These are phyloP conservation scores for Boletus tomentosulus DNA, from an alignment of 768 basidiomycete genomes.

Conservation along the genomic window DNA sequence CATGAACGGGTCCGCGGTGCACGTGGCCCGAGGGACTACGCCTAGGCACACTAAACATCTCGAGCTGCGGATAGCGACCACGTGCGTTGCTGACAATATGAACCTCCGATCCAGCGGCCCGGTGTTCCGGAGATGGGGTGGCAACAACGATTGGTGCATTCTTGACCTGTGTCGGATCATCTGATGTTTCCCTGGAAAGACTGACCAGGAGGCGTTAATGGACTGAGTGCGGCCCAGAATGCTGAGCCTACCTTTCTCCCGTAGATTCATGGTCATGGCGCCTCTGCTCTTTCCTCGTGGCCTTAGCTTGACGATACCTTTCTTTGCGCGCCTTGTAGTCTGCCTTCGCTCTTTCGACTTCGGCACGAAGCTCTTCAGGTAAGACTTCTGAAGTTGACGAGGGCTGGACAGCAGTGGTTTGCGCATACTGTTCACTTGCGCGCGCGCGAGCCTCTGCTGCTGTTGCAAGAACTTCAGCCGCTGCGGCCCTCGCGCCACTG, in stretches of 20 bases:
- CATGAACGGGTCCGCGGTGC: conserved; percentile 16
- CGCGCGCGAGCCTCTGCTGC: conserved; percentile 15
- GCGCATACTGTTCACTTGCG: conserved; percentile 2
- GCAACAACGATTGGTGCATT: conserved; percentile 1
- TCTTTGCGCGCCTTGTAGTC: conserved; percentile 70
- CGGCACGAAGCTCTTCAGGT: conserved; percentile 28
- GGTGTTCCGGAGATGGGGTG: conserved; percentile 8
- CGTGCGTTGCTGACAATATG: conserved; percentile 62
- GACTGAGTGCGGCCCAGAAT: background rate
- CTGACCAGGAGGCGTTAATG: conserved; percentile 12
- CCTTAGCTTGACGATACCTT: conserved; percentile 56
- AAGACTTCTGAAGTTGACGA: conserved; percentile 2
- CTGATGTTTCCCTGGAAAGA: conserved; percentile 25
- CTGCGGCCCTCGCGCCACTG: conserved; percentile 6
- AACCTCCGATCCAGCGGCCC: conserved; percentile 20
- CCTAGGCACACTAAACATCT: conserved; percentile 57
- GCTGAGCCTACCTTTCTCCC: conserved; percentile 24
- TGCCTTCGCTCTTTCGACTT: conserved; percentile 63
- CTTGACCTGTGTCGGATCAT: conserved; percentile 13
- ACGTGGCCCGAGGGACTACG: conserved; percentile 33
- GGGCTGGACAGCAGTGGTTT: background rate
- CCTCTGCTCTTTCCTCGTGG: conserved; percentile 39
- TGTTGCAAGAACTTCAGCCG: conserved; percentile 14
- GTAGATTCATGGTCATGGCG: conserved; percentile 15
- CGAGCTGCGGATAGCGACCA: conserved; percentile 56